phyloP scores from a whole-genome alignment of 208 protist species.

The Trypanosoma caninum region DNA sequence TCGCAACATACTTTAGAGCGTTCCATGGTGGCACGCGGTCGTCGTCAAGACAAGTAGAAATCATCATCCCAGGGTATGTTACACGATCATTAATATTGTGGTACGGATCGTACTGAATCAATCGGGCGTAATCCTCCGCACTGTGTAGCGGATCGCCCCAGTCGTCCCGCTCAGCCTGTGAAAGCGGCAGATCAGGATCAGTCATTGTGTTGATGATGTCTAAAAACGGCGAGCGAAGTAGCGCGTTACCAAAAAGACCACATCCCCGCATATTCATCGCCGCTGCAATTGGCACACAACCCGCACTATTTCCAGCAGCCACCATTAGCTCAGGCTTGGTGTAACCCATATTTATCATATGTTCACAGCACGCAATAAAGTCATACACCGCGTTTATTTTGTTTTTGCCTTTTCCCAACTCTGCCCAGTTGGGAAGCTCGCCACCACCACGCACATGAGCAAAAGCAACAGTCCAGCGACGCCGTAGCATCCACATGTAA shows the following conservation, averaged over 20 bases:
- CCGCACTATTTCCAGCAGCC: constrained; percentile 88
- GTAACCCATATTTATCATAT: constrained; percentile 88
- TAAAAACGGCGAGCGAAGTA: constrained; percentile 91
- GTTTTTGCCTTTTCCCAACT: constrained; percentile 68
- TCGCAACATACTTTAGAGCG: constrained; percentile 86
- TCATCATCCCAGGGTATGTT: constrained; percentile 89
- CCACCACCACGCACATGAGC: constrained; percentile 93
- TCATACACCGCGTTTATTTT: constrained; percentile 91
- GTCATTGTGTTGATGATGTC: constrained; percentile 94
- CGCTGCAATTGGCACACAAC: constrained; percentile 92
- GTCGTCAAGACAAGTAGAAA: constrained; percentile 87
- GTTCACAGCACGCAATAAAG: constrained; percentile 91
- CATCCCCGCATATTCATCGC: constrained; percentile 90
- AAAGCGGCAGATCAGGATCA: constrained; percentile 88
- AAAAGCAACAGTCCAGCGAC: constrained; percentile 88
- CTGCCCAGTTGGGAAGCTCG: constrained; percentile 84
- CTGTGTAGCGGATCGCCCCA: constrained; percentile 93
- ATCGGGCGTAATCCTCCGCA: constrained; percentile 49
- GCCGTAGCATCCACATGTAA: constrained; percentile 92
- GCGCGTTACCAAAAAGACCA: constrained; percentile 79
- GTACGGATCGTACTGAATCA: constrained; percentile 86
- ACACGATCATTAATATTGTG: constrained; percentile 91
- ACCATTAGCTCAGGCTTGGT: constrained; percentile 86
- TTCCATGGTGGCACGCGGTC: constrained; percentile 90
- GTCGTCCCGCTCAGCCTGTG: constrained; percentile 89